Percentiles rank a stretch among this genome's conserved stretches.
Evolutionary conservation across 352 stramenopile genomes (phyloP).

Genomic region (Plasmopara viticola): DNA sequence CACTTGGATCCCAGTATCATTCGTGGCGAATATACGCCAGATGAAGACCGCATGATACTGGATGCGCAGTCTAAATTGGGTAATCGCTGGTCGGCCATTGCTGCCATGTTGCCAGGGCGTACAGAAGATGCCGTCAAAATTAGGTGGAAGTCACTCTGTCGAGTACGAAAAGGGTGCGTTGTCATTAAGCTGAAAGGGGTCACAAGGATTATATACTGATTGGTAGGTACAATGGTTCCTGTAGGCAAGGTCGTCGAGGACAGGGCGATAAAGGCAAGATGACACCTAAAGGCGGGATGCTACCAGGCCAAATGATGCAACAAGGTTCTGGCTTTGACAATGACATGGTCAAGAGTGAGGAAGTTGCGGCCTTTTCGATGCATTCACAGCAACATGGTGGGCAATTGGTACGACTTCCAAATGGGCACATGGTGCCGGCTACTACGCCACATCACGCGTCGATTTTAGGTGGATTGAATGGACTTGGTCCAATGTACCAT

Average conservation of each 20-base stretch:
- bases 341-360: conserved; percentile 61
- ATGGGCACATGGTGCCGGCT: conserved; percentile 26
- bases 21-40: conserved; percentile 64
- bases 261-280: conserved; percentile 40
- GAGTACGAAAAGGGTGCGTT: conserved; percentile 57
- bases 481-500: conserved; percentile 37
- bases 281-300: conserved; percentile 24
- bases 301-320: conserved; percentile 23
- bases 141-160: conserved; percentile 85
- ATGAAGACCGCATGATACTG: conserved; percentile 87
- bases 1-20: conserved; percentile 90
- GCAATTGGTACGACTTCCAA: conserved; percentile 34
- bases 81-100: conserved; percentile 88
- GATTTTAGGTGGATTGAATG: conserved; percentile 16
- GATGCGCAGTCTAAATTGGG: conserved; percentile 76
- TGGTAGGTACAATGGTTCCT: conserved; percentile 3
- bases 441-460: conserved; percentile 20
- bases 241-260: conserved; percentile 35
- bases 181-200: neutral
- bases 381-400: conserved; percentile 25
- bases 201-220: neutral
- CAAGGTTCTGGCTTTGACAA: conserved; percentile 32
- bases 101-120: conserved; percentile 79
- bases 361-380: conserved; percentile 54
- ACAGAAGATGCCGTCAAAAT: conserved; percentile 91